These are phyloP conservation scores for Chenopodium album DNA, from an alignment of 148 eudicot species.

Conservation along the genomic window DNA sequence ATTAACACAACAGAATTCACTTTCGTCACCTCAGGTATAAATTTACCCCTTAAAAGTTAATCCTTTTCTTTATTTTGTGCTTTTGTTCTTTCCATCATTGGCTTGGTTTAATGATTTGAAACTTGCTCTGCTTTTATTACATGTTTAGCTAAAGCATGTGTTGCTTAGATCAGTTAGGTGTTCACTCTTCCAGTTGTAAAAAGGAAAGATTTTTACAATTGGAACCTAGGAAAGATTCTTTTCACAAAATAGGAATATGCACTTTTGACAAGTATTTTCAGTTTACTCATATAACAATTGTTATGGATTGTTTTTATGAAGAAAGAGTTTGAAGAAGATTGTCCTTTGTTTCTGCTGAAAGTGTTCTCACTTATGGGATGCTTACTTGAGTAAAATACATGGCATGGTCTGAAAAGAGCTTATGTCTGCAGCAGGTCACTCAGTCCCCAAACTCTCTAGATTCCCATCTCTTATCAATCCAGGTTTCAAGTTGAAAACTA, in stretches of 20 bases:
- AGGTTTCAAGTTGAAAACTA: background rate
- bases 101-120: background rate
- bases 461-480: background rate
- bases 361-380: background rate
- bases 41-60: slow-evolving; percentile 1
- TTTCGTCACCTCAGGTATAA: slow-evolving; percentile 66
- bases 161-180: background rate
- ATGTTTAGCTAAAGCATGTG: background rate
- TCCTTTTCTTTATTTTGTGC: background rate
- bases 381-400: background rate
- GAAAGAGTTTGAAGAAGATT: background rate
- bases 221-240: background rate
- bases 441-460: background rate
- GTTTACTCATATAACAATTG: background rate
- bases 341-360: background rate
- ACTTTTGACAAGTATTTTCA: background rate
- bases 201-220: background rate
- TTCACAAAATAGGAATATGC: background rate
- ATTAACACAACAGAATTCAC: slow-evolving; percentile 60
- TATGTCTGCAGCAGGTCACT: background rate
- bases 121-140: slow-evolving; percentile 1
- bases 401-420: background rate
- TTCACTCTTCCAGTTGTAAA: background rate
- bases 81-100: slow-evolving; percentile 3
- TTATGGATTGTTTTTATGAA: background rate